Base-by-base conservation (phyloP, 2,329 filamentous ascomycete genomes). In the Alternaria gaisen region DNA sequence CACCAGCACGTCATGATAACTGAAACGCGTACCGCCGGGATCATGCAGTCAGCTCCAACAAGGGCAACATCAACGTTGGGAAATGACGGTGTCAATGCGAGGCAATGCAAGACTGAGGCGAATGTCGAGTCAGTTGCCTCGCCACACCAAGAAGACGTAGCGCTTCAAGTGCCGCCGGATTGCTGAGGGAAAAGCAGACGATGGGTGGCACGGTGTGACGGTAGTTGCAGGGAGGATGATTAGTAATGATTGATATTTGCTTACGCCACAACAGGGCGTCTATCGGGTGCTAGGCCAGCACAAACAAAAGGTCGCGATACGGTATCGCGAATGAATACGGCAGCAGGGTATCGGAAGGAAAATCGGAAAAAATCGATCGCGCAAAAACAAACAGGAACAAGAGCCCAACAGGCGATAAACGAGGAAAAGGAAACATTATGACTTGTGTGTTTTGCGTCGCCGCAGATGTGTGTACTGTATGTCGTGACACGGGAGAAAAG, bases 311-410 rank as follows among this genome's bases (percentile, higher is more conserved):
- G 22, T 34, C 30, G 46, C 46, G 20, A 16, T 36, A 20, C 30
- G 30, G 14, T 32, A 16, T n/a, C 46, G 18, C 6, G 7, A 36
- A 32, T 9, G 24, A 22, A 53, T 43, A 18, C 24, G 18, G 48
- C 56, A 47, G 43, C 41, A 32, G 61, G 61, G 61, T 64, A 64
- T 64, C 61, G 51, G 46, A 62, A 50, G 18, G 47, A 56, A 50
- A 43, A 38, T 30, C 40, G 50, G 40, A 62, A 56, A 26, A 46
- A 53, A 48, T 38, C 26, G 30, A 47, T 28, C 9, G 30, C 42
- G 20, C 8, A 42, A 58, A 58, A 54, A 53, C 18, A 56, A 36
- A 16, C 24, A 26, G 24, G 7, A 36, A 42, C n/a, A 11, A 41
- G 24, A 24, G 38, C n/a, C 22, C 26, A 26, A 50, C 11, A 26